These are phyloP conservation scores for Fusarium udum DNA, from an alignment of 2,329 filamentous ascomycete species.

Conservation along the genomic window DNA sequence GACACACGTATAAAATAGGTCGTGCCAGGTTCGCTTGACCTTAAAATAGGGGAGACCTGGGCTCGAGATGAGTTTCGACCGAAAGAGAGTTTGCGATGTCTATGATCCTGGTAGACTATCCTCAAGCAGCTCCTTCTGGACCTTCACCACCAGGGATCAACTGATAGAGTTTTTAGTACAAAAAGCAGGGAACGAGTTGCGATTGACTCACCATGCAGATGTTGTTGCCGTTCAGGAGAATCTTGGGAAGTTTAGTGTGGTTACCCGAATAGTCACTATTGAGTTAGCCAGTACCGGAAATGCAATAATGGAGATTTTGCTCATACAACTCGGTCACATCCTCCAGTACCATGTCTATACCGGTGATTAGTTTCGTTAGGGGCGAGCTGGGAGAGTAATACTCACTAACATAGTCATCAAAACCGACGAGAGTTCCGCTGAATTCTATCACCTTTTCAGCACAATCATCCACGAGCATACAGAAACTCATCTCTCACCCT, in stretches of 20 bases:
- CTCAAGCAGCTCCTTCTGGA: conserved; percentile 55
- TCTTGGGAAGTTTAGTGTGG: conserved; percentile 90
- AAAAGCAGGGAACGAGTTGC: not conserved
- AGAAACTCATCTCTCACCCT: conserved; percentile 66
- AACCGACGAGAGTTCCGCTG: conserved; percentile 90
- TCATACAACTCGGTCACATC: conserved; percentile 95
- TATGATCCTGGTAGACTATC: not conserved
- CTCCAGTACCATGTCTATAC: conserved; percentile 93
- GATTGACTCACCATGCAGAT: conserved; percentile 89
- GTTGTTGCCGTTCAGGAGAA: conserved; percentile 96
- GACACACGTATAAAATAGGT: not conserved
- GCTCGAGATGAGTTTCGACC: not conserved
- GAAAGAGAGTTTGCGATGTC: conserved; percentile 9
- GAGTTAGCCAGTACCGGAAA: conserved; percentile 33
- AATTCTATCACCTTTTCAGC: conserved; percentile 73
- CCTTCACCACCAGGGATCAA: conserved; percentile 83
- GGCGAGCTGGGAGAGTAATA: conserved; percentile 48
- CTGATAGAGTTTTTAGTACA: conserved; percentile 52
- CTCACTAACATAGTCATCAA: conserved; percentile 99
- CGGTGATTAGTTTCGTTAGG: conserved; percentile 34
- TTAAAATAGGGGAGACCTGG: not conserved
- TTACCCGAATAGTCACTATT: conserved; percentile 89
- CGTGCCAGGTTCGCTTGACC: not conserved
- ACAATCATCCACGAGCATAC: not conserved
- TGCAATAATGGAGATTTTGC: not conserved